Base-by-base conservation (phyloP, 2,329 filamentous ascomycete genomes). In the Aspergillus vadensis region DNA sequence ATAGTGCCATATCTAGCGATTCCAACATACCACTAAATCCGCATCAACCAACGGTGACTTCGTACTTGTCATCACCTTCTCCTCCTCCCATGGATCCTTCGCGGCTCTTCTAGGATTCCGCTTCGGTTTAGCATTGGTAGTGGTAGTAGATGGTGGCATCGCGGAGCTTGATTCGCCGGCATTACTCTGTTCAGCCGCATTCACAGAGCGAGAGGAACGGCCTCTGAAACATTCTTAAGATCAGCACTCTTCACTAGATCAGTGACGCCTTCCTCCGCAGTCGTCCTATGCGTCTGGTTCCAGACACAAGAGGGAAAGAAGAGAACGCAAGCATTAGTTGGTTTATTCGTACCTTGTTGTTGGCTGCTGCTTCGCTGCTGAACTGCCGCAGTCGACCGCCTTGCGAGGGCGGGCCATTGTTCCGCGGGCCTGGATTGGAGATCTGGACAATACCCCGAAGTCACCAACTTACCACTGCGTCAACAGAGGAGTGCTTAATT, bases 41-140 rank as follows among this genome's bases (percentile, higher is more conserved):
- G 74, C 36, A 63, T 74, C 58, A 54, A 77, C 66, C 38, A 79
- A 65, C 17, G 64, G 68, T 6, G 77, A 79, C 57, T 74, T 74
- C 1, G 71, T 58, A 57, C 71, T 79, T 5, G 76, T 79, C 65
- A 75, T 69, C 49, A 79, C 64, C 48, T 71, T 69, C 19, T 77
- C 69, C 64, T 78, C 75, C 57, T 72, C 73, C 74, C 74, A 78
- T 56, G 65, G 72, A 55, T 75, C 72, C 65, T 74, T 75, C 25
- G 67, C 69, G 23, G 67, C 57, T 61, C 72, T 72, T 59, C 69
- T 68, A 48, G 76, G 68, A 49, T 69, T 72, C 55, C 72, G 71
- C 66, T 74, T 75, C 38, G 69, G 63, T 58, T 65, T 71, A 56
- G 69, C 57, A 48, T 63, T 65, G 52, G 69, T 64, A 27, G 32